These are phyloP conservation scores for Syncephalastrum sp. DNA, from an alignment of 371 early-diverging fungal species.

Conservation along the genomic window DNA sequence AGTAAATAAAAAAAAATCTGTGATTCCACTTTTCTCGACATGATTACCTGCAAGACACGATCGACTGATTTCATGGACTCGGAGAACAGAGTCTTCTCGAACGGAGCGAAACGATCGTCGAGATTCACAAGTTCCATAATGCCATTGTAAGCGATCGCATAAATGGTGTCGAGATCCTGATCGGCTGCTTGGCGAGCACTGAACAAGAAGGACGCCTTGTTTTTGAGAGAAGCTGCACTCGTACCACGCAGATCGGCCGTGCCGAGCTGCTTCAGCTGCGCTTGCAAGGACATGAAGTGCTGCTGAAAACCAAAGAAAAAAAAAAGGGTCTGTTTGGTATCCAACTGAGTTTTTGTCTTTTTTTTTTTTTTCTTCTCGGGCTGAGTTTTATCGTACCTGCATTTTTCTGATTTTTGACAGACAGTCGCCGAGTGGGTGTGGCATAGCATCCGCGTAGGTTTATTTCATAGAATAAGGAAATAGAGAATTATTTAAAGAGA, in stretches of 20 bases:
- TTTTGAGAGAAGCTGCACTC: constrained; percentile 47
- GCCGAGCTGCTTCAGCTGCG: constrained; percentile 69
- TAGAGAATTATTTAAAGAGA: no score
- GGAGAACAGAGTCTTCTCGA: constrained; percentile 80
- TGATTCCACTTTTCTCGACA: no score
- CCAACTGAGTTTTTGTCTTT: no score
- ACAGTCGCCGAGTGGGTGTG: no score
- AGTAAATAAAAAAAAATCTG: neutral
- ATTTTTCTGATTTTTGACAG: no score
- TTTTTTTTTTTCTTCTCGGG: no score
- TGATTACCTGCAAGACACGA: constrained; percentile 64
- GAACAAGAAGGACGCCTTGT: constrained; percentile 81
- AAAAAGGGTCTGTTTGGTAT: no score
- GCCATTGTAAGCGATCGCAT: constrained; percentile 81
- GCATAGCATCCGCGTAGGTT: no score
- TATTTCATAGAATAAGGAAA: no score
- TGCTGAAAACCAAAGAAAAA: no score
- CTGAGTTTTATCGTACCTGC: no score
- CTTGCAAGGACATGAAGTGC: constrained; percentile 49
- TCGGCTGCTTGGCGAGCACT: constrained; percentile 84
- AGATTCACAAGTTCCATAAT: constrained; percentile 72
- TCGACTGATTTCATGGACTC: constrained; percentile 78
- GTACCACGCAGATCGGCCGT: constrained; percentile 60
- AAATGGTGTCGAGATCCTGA: constrained; percentile 85
- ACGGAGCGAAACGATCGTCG: constrained; percentile 66